Evolutionary conservation across 2,329 filamentous ascomycete genomes (phyloP).

Genomic region (Leptographium radiaticola): DNA sequence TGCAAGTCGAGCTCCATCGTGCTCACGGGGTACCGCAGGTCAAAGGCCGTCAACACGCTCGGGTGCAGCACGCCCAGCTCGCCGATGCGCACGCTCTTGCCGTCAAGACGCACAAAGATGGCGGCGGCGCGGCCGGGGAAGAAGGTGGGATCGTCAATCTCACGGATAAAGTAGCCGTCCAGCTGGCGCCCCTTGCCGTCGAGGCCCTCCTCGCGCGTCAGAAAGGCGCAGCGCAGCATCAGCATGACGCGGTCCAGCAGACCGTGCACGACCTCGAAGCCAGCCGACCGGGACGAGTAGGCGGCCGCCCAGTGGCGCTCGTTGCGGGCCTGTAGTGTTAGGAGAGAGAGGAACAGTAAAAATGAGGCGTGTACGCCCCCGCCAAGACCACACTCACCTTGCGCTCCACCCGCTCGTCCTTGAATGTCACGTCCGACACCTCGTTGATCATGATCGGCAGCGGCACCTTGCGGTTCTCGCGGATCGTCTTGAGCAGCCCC

Average conservation of each 20-base stretch:
- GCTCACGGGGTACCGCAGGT: constrained; percentile 85
- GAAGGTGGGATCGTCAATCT: constrained; percentile 83
- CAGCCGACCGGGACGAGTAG: constrained; percentile 85
- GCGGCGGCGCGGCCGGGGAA: constrained; percentile 81
- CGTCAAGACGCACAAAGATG: constrained; percentile 62
- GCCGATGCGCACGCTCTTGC: constrained; percentile 66
- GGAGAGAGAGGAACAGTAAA: not conserved
- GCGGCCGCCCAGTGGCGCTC: constrained; percentile 93
- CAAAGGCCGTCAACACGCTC: constrained; percentile 83
- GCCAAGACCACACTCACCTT: constrained; percentile 25
- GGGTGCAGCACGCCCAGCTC: constrained; percentile 92
- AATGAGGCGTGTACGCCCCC: not conserved
- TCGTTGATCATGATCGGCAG: constrained; percentile 91
- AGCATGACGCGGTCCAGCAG: constrained; percentile 82
- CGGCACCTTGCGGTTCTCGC: constrained; percentile 80
- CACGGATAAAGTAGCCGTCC: constrained; percentile 80
- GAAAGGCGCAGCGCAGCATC: constrained; percentile 78
- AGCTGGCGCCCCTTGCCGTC: constrained; percentile 23
- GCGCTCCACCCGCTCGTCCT: constrained; percentile 69
- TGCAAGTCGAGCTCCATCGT: constrained; percentile 92
- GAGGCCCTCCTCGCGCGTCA: constrained; percentile 61
- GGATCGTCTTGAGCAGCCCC: constrained; percentile 82
- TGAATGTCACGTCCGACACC: constrained; percentile 81
- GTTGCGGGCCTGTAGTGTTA: constrained; percentile 49
- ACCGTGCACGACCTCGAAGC: constrained; percentile 93